Base-by-base conservation (phyloP, 768 basidiomycete genomes). In the Trametes gibbosa region DNA sequence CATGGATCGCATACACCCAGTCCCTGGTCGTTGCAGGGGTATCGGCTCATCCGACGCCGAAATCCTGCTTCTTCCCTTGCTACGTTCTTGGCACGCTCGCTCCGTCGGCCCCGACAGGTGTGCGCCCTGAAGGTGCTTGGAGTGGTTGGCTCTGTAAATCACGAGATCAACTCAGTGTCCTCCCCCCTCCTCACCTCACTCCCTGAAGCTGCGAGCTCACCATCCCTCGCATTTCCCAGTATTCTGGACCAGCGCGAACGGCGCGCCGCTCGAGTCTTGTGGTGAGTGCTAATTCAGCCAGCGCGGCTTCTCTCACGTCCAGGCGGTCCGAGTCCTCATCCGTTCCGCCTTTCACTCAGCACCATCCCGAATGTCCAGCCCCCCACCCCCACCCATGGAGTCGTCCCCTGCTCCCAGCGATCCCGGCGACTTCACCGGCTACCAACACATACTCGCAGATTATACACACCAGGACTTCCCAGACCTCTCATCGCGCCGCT, bases 391-490 rank as follows among this genome's bases (percentile, higher is more conserved):
- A 24, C n/a, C 52, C 27, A 45, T 43, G 39, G 45, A 14, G 40
- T 10, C 50, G 29, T 16, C 59, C 56, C 53, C 59, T 50, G 47
- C 53, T 29, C 55, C 24, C 21, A 34, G 17, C 51, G 47, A 48
- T 32, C 52, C 54, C 24, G 43, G 23, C 37, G 29, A 37, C 17
- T 39, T 53, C n/a, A 43, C 58, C 49, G 58, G 42, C 50, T 56
- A 46, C 54, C 43, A 52, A 19, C 53, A 46, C 14, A 37, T 63
- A n/a, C 56, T 64, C 32, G 32, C 58, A 50, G 59, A 52, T n/a
- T 64, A 64, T 39, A 64, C 52, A 21, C 63, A 60, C 35, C 50
- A 56, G 14, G 63, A 64, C 46, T 59, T 64, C 56, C 63, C 63
- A 39, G 63, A 64, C 52, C 58, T 64, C 25, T 64, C 63, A n/a